phyloP scores from a whole-genome alignment of 257 asterid species.

The Verbascum thapsus region DNA sequence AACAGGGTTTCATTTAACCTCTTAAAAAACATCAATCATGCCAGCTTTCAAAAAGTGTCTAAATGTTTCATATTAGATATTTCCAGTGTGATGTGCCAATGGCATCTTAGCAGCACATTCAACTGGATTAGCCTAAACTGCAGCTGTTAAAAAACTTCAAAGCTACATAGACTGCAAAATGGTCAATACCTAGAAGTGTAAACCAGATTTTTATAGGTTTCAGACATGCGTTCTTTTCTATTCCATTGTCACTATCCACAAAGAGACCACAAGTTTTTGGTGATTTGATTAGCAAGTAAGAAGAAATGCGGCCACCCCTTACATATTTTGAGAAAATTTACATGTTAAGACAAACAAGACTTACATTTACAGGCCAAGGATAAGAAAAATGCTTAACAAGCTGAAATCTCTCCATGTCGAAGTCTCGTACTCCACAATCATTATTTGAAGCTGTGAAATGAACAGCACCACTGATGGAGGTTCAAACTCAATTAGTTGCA shows the following conservation, averaged over 20 bases:
- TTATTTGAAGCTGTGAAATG: constrained; percentile 67
- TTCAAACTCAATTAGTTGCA: constrained; percentile 31
- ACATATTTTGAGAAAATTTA: background rate
- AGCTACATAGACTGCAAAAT: background rate
- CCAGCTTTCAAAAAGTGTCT: background rate
- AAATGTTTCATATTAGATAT: no score
- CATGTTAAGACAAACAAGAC: constrained; percentile 28
- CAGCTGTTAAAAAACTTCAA: background rate
- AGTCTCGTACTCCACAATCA: constrained; percentile 54
- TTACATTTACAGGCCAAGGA: constrained; percentile 63
- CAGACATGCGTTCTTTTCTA: background rate
- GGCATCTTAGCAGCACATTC: background rate
- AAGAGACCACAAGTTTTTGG: background rate
- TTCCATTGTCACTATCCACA: constrained; percentile 1
- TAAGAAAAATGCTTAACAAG: constrained; percentile 44
- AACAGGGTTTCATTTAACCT: background rate
- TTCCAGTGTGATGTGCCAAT: background rate
- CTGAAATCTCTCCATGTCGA: constrained; percentile 44
- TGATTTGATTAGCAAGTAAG: background rate
- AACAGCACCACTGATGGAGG: constrained; percentile 50
- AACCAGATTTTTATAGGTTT: constrained; percentile 7
- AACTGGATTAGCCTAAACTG: no score
- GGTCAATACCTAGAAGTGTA: background rate
- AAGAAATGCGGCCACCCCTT: no score
- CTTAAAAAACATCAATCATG: background rate